Conservation (phyloP, 768 basidiomycete genomes). For the Lentinula lateritia region DNA sequence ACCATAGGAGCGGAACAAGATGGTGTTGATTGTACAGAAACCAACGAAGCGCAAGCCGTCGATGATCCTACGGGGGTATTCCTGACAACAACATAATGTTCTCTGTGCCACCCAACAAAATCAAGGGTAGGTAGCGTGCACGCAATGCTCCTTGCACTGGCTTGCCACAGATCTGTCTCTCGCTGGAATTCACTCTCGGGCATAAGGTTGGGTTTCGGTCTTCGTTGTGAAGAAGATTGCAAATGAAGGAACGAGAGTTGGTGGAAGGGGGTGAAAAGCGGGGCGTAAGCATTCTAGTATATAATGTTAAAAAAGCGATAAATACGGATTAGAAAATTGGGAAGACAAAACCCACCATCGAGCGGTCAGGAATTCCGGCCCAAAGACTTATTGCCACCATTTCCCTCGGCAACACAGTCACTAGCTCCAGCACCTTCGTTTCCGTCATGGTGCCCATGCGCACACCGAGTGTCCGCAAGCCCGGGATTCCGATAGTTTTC, state of each 20-base stretch:
- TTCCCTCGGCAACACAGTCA: conserved; percentile 33
- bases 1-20: background rate
- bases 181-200: conserved; percentile 54
- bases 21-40: background rate
- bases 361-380: conserved; percentile 39
- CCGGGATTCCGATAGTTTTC: conserved; percentile 22
- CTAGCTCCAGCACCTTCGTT: conserved; percentile 29
- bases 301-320: background rate
- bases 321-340: background rate
- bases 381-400: conserved; percentile 53
- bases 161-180: conserved; percentile 53
- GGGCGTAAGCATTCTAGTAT: conserved; percentile 48
- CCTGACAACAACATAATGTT: conserved; percentile 62
- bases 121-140: conserved; percentile 45
- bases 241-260: conserved; percentile 58
- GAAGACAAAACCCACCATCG: background rate
- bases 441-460: conserved; percentile 46
- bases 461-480: conserved; percentile 53
- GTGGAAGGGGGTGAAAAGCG: conserved; percentile 39
- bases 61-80: conserved; percentile 8
- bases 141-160: conserved; percentile 46
- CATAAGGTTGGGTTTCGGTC: conserved; percentile 52
- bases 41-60: background rate
- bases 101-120: conserved; percentile 71
- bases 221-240: conserved; percentile 36